phyloP scores from a whole-genome alignment of 2,329 filamentous ascomycete genomes.

The Cladorrhinum sp. region DNA sequence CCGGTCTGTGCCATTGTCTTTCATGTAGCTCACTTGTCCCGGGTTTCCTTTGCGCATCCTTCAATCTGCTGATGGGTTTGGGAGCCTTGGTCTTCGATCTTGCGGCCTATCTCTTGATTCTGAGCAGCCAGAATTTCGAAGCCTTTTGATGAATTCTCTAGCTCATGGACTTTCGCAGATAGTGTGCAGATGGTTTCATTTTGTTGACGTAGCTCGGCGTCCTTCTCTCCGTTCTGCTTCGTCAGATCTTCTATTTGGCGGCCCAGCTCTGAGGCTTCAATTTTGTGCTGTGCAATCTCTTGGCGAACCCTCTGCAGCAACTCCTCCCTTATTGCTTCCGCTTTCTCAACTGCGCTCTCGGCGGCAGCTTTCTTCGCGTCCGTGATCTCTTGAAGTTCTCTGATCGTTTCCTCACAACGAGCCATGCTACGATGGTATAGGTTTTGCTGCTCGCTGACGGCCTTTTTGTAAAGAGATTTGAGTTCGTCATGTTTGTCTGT shows the following conservation, averaged over 20 bases:
- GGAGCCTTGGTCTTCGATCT: conserved; percentile 13
- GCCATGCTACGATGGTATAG: conserved; percentile 37
- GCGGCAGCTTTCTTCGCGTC: conserved; percentile 22
- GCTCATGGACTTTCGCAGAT: conserved; percentile 14
- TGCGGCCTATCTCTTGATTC: conserved; percentile 19
- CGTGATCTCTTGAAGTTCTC: conserved; percentile 36
- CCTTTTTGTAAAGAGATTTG: conserved; percentile 43
- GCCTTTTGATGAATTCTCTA: conserved; percentile 13
- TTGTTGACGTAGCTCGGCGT: conserved; percentile 16
- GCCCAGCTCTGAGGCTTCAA: conserved; percentile 20
- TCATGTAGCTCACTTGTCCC: conserved; percentile 5
- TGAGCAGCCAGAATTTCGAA: conserved; percentile 19
- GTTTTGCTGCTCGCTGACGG: conserved; percentile 45
- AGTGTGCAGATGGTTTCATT: conserved; percentile 13
- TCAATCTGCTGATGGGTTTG: conserved; percentile 2
- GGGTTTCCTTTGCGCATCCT: conserved; percentile 3
- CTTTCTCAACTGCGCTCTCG: conserved; percentile 33
- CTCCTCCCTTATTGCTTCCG: conserved; percentile 33
- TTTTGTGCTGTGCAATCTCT: conserved; percentile 21
- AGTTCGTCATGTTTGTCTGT: conserved; percentile 37
- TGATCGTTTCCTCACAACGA: conserved; percentile 34
- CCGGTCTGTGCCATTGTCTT: neutral
- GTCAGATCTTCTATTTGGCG: conserved; percentile 17
- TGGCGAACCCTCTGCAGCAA: conserved; percentile 29
- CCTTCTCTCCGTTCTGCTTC: conserved; percentile 19